Conservation (phyloP, 164 flowering plant genomes). For the Tinospora cordifolia region DNA sequence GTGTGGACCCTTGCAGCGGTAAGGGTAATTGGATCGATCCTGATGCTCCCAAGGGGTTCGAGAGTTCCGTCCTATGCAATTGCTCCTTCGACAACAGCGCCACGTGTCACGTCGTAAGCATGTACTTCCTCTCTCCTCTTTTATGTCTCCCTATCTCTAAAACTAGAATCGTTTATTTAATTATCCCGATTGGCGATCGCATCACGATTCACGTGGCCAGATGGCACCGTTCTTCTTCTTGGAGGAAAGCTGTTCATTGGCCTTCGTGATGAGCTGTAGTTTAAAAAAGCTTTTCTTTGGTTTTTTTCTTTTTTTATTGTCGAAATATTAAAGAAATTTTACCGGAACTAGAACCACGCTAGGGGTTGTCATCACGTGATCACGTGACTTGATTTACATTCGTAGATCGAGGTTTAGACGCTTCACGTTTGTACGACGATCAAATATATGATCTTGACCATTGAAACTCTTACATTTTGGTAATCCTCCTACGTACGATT, state of each 20-base stretch:
- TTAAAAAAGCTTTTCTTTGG: too few species aligned
- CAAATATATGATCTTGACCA: too few species aligned
- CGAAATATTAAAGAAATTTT: too few species aligned
- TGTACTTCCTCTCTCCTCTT: constrained; percentile 27
- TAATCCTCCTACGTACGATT: too few species aligned
- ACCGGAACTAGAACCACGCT: too few species aligned
- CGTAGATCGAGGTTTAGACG: too few species aligned
- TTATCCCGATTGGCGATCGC: too few species aligned
- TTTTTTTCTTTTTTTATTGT: too few species aligned
- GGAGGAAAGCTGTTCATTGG: not conserved
- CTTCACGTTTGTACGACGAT: too few species aligned
- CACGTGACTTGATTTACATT: too few species aligned
- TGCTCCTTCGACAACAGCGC: constrained; percentile 41
- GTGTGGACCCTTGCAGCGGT: constrained; percentile 16
- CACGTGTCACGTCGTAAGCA: constrained; percentile 47
- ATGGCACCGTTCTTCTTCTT: not conserved
- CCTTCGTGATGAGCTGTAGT: not conserved
- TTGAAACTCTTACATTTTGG: too few species aligned
- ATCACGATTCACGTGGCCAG: not conserved
- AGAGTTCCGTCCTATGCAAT: constrained; percentile 45
- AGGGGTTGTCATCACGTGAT: too few species aligned
- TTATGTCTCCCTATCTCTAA: not conserved
- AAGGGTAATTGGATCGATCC: constrained; percentile 31
- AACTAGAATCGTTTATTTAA: not conserved
- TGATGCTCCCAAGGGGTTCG: constrained; percentile 28